Percentiles rank a stretch among this genome's conserved stretches.
phyloP scores from a whole-genome alignment of 192 early-diverging fungal species.

The Kickxella alabastrina region DNA sequence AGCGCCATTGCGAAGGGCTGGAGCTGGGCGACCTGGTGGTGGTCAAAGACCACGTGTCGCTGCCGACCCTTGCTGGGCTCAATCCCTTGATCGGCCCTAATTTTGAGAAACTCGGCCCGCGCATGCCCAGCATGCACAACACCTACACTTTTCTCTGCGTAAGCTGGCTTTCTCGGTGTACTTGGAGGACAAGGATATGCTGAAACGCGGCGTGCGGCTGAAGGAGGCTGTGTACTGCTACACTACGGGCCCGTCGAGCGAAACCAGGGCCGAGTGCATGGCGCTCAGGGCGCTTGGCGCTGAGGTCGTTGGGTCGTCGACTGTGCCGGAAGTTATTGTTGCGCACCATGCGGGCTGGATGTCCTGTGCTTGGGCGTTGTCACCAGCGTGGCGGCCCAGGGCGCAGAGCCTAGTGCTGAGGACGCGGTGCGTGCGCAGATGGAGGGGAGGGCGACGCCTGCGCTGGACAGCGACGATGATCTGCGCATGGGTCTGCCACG shows the following conservation, averaged over 20 bases:
- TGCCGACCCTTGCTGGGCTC: constrained; percentile 69
- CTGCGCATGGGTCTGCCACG: constrained; percentile 30
- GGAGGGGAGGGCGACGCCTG: constrained; percentile 14
- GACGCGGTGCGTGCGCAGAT: constrained; percentile 30
- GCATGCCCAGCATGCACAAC: constrained; percentile 82
- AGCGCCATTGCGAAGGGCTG: constrained; percentile 67
- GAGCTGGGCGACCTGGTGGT: constrained; percentile 85
- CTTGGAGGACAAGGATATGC: constrained; percentile 23
- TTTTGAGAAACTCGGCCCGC: constrained; percentile 72
- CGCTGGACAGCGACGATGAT: constrained; percentile 30
- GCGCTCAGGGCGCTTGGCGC: constrained; percentile 66
- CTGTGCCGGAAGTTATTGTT: constrained; percentile 84
- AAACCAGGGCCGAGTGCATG: constrained; percentile 79
- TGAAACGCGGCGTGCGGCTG: constrained; percentile 44
- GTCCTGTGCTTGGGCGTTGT: constrained; percentile 77
- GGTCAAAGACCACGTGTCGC: constrained; percentile 72
- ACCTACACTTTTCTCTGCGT: constrained; percentile 79
- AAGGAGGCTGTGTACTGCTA: constrained; percentile 80
- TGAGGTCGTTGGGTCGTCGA: constrained; percentile 86
- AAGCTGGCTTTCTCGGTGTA: constrained; percentile 57
- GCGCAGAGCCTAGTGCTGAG: constrained; percentile 33
- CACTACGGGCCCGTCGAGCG: constrained; percentile 89
- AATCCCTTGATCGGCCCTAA: constrained; percentile 87
- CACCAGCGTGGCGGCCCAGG: constrained; percentile 62
- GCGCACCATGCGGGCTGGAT: constrained; percentile 78